These are phyloP conservation scores for Gaertneriomyces sp. DNA, from an alignment of 192 early-diverging fungal species.

Conservation along the genomic window DNA sequence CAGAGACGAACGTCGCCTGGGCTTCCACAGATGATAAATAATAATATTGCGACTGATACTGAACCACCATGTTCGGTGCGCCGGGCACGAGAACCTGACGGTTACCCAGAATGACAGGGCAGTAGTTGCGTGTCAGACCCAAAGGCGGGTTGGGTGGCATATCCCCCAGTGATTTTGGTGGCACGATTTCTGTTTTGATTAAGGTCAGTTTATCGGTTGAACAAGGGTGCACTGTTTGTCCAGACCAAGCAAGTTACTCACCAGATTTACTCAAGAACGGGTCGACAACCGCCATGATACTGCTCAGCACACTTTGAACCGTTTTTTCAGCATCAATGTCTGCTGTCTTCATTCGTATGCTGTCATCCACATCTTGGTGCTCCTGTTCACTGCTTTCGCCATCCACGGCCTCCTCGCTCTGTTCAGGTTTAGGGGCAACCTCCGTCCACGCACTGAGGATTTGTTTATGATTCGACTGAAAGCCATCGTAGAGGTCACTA, in stretches of 20 bases:
- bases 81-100: conserved; percentile 40
- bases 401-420: no score
- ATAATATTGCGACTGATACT: conserved; percentile 44
- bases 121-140: conserved; percentile 51
- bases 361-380: no score
- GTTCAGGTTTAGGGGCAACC: no score
- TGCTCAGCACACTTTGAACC: conserved; percentile 32
- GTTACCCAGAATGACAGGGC: conserved; percentile 42
- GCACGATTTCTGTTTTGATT: conserved; percentile 5
- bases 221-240: neutral
- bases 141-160: conserved; percentile 33
- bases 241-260: conserved; percentile 7
- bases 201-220: neutral
- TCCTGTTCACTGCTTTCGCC: no score
- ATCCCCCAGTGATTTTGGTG: conserved; percentile 26
- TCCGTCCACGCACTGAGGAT: no score
- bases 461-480: no score
- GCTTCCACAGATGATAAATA: conserved; percentile 44
- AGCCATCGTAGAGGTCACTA: no score
- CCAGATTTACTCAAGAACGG: conserved; percentile 44
- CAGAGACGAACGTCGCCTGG: conserved; percentile 33
- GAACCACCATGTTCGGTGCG: conserved; percentile 26
- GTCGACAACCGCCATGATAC: conserved; percentile 38
- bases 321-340: no score
- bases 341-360: no score